These are phyloP conservation scores for Erythrobasidium yunnanense DNA, from an alignment of 768 basidiomycete genomes.

Conservation along the genomic window DNA sequence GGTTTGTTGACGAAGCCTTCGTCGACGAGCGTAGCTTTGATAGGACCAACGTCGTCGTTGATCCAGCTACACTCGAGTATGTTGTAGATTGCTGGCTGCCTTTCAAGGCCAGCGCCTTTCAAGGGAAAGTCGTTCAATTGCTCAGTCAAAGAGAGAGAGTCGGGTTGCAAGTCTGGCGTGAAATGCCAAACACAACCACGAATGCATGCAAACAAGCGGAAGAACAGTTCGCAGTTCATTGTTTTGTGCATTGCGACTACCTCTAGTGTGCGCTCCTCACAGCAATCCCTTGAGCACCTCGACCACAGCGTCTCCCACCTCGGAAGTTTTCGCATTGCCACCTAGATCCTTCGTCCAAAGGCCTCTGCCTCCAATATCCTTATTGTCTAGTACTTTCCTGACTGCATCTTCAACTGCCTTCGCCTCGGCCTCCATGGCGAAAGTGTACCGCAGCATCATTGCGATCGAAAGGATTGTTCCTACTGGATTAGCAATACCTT, in stretches of 20 bases:
- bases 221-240: background rate
- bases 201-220: background rate
- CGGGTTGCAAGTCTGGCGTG: too few species aligned
- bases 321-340: slow-evolving; percentile 60
- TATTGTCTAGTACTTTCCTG: slow-evolving; percentile 67
- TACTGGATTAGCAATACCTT: slow-evolving; percentile 86
- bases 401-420: slow-evolving; percentile 82
- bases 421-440: slow-evolving; percentile 75
- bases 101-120: too few species aligned
- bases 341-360: slow-evolving; percentile 78
- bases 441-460: slow-evolving; percentile 85
- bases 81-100: too few species aligned
- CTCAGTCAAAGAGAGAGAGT: too few species aligned
- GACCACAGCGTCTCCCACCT: slow-evolving; percentile 73
- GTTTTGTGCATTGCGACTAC: background rate
- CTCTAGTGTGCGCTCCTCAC: background rate
- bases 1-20: too few species aligned
- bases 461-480: slow-evolving; percentile 90
- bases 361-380: slow-evolving; percentile 59
- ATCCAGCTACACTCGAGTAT: too few species aligned
- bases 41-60: too few species aligned
- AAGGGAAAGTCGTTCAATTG: too few species aligned
- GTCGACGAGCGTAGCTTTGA: too few species aligned
- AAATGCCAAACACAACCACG: too few species aligned
- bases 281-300: slow-evolving; percentile 45